A percentile compares a stretch with the other conserved stretches of the same genome.
Evolutionary conservation across 75 land plant species (phyloP).

Genomic region (Pinus taeda): DNA sequence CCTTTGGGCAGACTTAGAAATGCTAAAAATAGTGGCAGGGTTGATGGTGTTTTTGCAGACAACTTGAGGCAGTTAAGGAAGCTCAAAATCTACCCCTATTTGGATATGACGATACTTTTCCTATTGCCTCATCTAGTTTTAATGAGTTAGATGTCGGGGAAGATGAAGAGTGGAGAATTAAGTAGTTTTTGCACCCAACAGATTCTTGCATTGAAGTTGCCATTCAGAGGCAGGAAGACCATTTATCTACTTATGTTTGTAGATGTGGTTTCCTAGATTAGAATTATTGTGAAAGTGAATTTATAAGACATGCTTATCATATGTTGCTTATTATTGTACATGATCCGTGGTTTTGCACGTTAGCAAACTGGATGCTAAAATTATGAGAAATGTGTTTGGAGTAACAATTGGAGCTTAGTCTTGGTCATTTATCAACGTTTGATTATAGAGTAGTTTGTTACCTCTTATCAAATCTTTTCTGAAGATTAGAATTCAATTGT

Average conservation of each 20-base stretch:
- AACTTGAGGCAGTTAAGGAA: too few relatives aligned
- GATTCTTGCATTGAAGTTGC: conserved; percentile 65
- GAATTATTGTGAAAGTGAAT: not conserved
- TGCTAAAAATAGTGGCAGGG: too few relatives aligned
- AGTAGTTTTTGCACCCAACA: conserved; percentile 44
- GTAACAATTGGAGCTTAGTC: conserved; percentile 67
- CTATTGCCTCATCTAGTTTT: conserved; percentile 36
- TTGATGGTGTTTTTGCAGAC: too few relatives aligned
- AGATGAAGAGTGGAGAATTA: conserved; percentile 66
- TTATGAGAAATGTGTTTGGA: conserved; percentile 49
- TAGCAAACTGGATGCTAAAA: conserved; percentile 70
- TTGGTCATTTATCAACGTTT: conserved; percentile 48
- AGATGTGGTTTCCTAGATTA: not conserved
- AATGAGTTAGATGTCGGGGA: conserved; percentile 64
- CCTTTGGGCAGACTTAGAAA: too few relatives aligned
- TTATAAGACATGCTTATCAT: not conserved
- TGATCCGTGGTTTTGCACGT: conserved; percentile 36
- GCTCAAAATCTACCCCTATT: conserved; percentile 57
- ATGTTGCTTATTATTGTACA: not conserved
- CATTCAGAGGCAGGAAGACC: conserved; percentile 76
- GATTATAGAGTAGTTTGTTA: conserved; percentile 62
- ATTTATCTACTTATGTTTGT: conserved; percentile 71
- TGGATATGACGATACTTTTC: conserved; percentile 51
- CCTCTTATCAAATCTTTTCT: conserved; percentile 71
- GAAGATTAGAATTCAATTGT: conserved; percentile 32